A percentile compares a stretch with the other conserved stretches of the same genome.
These are phyloP conservation scores for Sphagnum tenellum DNA, from an alignment of 225 moss, liverwort and hornwort genomes.

Conservation along the genomic window DNA sequence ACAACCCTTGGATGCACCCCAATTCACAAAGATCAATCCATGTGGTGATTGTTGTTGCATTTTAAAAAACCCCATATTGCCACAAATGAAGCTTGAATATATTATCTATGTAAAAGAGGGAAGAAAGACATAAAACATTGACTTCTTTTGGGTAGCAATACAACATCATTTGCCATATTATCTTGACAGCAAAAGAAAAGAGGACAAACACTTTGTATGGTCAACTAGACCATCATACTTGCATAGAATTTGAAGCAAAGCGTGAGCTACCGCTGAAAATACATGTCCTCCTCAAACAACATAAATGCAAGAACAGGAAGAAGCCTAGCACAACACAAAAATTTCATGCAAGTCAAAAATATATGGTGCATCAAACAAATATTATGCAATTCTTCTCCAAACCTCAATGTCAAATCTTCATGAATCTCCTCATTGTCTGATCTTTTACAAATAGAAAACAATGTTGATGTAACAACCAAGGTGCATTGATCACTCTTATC, in stretches of 20 bases:
- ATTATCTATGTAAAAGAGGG: no score
- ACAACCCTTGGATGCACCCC: slow-evolving; percentile 65
- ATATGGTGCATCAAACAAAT: neutral
- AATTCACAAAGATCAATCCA: slow-evolving; percentile 48
- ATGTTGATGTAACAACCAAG: neutral
- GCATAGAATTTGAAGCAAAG: slow-evolving; percentile 76
- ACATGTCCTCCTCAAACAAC: slow-evolving; percentile 65
- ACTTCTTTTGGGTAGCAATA: no score
- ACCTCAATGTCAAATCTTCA: no score
- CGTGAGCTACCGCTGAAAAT: slow-evolving; percentile 68
- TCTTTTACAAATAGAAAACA: no score
- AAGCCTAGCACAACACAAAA: slow-evolving; percentile 21
- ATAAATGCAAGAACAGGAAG: slow-evolving; percentile 73
- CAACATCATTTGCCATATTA: no score
- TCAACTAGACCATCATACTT: slow-evolving; percentile 35
- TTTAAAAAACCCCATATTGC: no score
- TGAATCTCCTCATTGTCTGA: neutral
- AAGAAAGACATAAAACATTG: no score
- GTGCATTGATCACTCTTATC: neutral
- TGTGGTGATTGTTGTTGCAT: slow-evolving; percentile 31
- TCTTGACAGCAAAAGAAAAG: no score
- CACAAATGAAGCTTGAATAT: no score
- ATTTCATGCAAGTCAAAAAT: neutral
- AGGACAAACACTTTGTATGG: neutral
- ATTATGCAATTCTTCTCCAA: neutral